phyloP scores from a whole-genome alignment of 1,139 yeast genomes.

The Blastobotrys petasosporus region DNA sequence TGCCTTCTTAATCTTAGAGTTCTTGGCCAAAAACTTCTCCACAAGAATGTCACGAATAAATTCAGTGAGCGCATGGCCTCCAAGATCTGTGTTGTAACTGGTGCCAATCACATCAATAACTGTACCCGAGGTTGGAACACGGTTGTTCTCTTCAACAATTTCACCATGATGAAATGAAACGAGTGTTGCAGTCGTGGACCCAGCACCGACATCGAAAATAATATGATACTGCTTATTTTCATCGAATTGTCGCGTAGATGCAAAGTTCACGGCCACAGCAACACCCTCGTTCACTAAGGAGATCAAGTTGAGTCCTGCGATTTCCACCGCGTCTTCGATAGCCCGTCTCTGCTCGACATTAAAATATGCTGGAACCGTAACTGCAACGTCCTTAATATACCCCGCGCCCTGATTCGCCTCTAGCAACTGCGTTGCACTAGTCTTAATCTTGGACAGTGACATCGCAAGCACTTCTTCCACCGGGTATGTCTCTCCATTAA shows the following conservation, averaged over 20 bases:
- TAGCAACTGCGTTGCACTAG: constrained; percentile 54
- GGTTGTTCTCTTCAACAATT: constrained; percentile 28
- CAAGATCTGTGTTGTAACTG: constrained; percentile 58
- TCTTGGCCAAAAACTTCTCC: constrained; percentile 48
- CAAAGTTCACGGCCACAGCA: constrained; percentile 79
- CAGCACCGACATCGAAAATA: constrained; percentile 90
- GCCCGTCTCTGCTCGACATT: constrained; percentile 63
- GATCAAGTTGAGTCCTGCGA: constrained; percentile 62
- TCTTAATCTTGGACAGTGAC: constrained; percentile 62
- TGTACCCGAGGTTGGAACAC: constrained; percentile 27
- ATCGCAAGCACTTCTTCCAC: constrained; percentile 84
- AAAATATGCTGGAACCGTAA: constrained; percentile 74
- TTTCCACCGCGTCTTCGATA: constrained; percentile 61
- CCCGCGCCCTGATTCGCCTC: constrained; percentile 32
- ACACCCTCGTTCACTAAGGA: constrained; percentile 83
- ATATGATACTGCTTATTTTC: constrained; percentile 54
- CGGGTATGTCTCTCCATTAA: constrained; percentile 43
- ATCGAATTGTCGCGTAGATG: constrained; percentile 41
- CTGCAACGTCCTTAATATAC: constrained; percentile 56
- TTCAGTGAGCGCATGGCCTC: constrained; percentile 71
- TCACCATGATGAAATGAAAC: constrained; percentile 51
- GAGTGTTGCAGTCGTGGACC: constrained; percentile 80
- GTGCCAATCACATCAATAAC: constrained; percentile 63
- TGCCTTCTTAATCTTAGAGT: constrained; percentile 15
- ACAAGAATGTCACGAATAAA: constrained; percentile 56